Conservation (phyloP, 2,329 filamentous ascomycete species). For the Orbilia blumenaviensis region DNA sequence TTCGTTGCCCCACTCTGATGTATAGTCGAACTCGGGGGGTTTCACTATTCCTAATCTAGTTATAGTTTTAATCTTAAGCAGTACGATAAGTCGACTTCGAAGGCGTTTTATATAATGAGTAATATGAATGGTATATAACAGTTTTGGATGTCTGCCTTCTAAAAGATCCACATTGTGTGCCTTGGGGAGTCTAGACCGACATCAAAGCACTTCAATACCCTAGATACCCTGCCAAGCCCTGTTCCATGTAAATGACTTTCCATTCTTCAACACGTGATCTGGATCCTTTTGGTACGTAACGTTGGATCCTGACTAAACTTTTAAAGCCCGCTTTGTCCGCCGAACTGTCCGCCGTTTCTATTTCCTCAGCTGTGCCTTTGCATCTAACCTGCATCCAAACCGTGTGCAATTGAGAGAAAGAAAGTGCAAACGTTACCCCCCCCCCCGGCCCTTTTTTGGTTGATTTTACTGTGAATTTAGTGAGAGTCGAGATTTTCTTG, state of each 20-base stretch:
- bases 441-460: not conserved
- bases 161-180: too few relatives aligned
- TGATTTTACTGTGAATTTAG: not conserved
- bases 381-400: not conserved
- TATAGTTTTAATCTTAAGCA: too few relatives aligned
- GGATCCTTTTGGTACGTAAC: not conserved
- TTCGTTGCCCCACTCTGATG: too few relatives aligned
- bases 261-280: not conserved
- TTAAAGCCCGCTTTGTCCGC: conserved; percentile 1
- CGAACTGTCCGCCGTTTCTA: not conserved
- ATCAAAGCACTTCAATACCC: not conserved
- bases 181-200: too few relatives aligned
- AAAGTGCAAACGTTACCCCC: not conserved
- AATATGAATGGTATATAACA: too few relatives aligned
- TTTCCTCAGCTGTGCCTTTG: conserved; percentile 29
- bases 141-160: too few relatives aligned
- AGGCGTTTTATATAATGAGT: too few relatives aligned
- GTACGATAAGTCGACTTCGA: too few relatives aligned
- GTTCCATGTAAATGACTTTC: not conserved
- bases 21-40: too few relatives aligned
- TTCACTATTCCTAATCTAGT: too few relatives aligned
- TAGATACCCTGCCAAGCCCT: not conserved
- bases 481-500: not conserved
- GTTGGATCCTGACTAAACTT: conserved; percentile 44
- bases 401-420: not conserved